These are phyloP conservation scores for Cyberlindnera euphorbiae DNA, from an alignment of 805 yeast genomes.

Conservation along the genomic window DNA sequence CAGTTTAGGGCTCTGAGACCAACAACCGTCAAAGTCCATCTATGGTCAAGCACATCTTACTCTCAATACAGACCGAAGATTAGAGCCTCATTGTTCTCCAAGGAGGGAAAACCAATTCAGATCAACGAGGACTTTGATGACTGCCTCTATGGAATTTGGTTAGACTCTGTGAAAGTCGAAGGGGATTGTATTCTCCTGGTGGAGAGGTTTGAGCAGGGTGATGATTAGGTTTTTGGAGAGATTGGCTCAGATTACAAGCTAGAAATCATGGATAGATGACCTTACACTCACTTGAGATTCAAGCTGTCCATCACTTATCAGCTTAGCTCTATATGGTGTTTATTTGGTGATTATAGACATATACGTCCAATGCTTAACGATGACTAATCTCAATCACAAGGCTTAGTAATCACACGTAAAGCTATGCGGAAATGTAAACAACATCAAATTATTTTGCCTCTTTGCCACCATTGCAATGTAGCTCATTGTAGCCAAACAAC, in stretches of 20 bases:
- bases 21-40: constrained; percentile 20
- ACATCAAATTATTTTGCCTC: neutral
- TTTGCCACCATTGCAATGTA: neutral
- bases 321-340: no score
- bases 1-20: constrained; percentile 21
- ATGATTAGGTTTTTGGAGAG: constrained; percentile 34
- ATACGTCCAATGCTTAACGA: no score
- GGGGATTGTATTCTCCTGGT: constrained; percentile 35
- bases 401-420: no score
- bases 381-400: no score
- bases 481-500: neutral
- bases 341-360: no score
- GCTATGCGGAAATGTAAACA: no score
- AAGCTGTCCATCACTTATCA: no score
- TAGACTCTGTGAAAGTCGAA: constrained; percentile 13
- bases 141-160: constrained; percentile 40
- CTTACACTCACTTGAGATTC: no score
- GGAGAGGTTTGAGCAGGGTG: constrained; percentile 47
- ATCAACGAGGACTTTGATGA: constrained; percentile 39
- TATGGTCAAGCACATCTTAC: constrained; percentile 9
- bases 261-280: constrained; percentile 7
- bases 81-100: constrained; percentile 39
- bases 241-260: constrained; percentile 31
- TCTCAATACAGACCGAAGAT: constrained; percentile 40
- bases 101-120: constrained; percentile 26